Evolutionary conservation across 805 yeast species (phyloP), one percentile per base, ranked within the genome.

Genomic region (Candida boidinii): DNA sequence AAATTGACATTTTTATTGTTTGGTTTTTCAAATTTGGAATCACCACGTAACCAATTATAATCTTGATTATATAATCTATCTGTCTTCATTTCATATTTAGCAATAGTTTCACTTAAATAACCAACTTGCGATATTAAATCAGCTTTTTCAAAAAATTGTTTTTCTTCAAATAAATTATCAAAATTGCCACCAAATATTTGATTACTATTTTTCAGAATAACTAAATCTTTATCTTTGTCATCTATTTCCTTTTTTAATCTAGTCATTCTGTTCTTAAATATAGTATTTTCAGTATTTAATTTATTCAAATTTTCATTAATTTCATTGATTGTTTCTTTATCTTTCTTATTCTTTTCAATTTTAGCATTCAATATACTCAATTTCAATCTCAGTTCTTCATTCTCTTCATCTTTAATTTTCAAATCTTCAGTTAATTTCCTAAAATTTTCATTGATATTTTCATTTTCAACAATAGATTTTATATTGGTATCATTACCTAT

Each of bases 351-450:
- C 4, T 60, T 51, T 12, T 41, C 42, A 43, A 73, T 49, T 39
- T 68, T 70, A 5, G 60, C 55, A 39, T 70, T 66, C 23, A 73
- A 45, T 2, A 71, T 56, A 7, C 59, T 52, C 8, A 73, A 55
- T 39, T 68, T 72, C 34, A 73, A 48, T 10, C 55, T 50, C 11
- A 69, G 50, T 29, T 73, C 76, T 23, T 64, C 64, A 12, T 39
- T 44, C 38, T 13, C 26, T 16, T 19, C 33, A 29, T 35, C 38
- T 11, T 10, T 14, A 10, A n/a, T 15, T 25, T 27, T 34, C 26
- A 19, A 18, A 21, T 15, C 24, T 15, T n/a, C n/a, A n/a, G n/a
- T n/a, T n/a, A n/a, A n/a, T n/a, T 9, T 5, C 9, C 26, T 18
- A 26, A 26, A 26, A n/a, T 26, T 16, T 7, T 19, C 8, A 7